Conservation (phyloP, 73 alveolate genomes). For the Uronychia binucleata region DNA sequence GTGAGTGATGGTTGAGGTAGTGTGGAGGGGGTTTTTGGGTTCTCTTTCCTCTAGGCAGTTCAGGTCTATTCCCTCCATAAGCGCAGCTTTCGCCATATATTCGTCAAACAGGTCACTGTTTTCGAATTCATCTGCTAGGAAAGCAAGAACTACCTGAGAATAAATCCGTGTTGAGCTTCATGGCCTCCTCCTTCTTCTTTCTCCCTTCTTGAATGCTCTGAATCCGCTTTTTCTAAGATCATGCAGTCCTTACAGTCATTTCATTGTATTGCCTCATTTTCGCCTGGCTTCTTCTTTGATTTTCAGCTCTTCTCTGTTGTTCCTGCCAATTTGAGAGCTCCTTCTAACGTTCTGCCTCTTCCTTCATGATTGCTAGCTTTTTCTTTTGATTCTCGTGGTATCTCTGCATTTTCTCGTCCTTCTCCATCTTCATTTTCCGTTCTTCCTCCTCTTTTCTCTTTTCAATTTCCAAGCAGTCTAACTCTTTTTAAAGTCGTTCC, state of each 20-base stretch:
- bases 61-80: background rate
- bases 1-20: no score
- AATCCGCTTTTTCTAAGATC: background rate
- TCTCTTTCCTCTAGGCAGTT: background rate
- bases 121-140: no score
- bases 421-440: background rate
- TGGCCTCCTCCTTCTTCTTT: background rate
- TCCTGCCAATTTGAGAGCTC: background rate
- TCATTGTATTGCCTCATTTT: background rate
- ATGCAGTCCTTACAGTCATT: background rate
- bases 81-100: background rate
- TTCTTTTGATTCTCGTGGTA: background rate
- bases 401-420: slow-evolving; percentile 6
- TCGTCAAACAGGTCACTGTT: background rate
- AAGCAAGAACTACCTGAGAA: no score
- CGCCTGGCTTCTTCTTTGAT: background rate
- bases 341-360: background rate
- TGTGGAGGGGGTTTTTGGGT: no score
- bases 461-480: slow-evolving; percentile 9
- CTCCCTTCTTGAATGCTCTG: background rate
- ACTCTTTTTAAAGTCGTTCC: slow-evolving; percentile 14
- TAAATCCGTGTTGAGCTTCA: background rate
- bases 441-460: slow-evolving; percentile 36
- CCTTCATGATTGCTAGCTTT: background rate
- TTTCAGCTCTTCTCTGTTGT: background rate